Percentiles rank a stretch among this genome's conserved stretches.
phyloP scores from a whole-genome alignment of 2,329 filamentous ascomycete species.

The Scolecobasidium constrictum region DNA sequence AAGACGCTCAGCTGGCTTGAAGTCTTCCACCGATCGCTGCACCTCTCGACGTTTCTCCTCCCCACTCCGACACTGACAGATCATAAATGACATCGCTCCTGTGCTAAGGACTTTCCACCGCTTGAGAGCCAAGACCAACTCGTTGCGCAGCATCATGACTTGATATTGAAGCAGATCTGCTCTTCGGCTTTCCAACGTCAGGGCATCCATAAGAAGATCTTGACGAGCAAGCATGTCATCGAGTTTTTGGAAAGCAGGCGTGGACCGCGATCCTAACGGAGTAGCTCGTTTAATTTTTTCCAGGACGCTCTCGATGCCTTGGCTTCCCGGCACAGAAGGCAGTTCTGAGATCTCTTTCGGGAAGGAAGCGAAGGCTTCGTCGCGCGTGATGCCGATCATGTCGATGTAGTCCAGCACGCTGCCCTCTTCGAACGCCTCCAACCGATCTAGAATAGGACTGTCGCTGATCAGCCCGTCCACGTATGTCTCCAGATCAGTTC shows the following conservation, averaged over 20 bases:
- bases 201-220: not conserved
- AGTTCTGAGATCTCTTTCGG: no score
- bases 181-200: not conserved
- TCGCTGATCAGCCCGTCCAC: not conserved
- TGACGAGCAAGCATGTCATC: no score
- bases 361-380: not conserved
- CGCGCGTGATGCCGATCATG: not conserved
- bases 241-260: no score
- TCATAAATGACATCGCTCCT: no score
- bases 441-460: not conserved
- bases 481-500: not conserved
- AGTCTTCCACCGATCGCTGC: no score
- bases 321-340: no score
- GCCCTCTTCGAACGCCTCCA: not conserved
- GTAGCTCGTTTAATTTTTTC: not conserved
- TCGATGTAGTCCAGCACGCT: not conserved
- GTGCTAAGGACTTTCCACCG: not conserved
- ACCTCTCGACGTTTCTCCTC: no score
- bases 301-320: not conserved
- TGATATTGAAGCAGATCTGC: not conserved
- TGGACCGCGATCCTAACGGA: not conserved
- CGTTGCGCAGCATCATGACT: not conserved
- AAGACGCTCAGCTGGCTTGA: no score
- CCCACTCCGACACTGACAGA: no score
- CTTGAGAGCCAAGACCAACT: not conserved